Evolutionary conservation across 2,329 filamentous ascomycete species (phyloP).

Genomic region (Fusarium pseudonygamai): DNA sequence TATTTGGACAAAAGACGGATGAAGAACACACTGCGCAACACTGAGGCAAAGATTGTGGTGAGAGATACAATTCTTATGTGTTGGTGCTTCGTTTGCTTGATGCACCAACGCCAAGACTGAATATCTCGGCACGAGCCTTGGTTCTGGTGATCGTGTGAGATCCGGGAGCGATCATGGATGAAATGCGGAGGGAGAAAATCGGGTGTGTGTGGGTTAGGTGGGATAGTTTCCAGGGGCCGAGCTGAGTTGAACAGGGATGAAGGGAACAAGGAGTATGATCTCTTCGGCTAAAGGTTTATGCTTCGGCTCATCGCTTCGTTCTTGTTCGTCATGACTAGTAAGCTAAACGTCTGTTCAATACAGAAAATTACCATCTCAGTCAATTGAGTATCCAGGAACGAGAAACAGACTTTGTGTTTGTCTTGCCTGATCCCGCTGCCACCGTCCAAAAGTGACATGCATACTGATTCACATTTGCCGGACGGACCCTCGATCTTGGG

Average conservation of each 20-base stretch:
- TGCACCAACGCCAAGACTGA: not conserved
- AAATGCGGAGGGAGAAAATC: not conserved
- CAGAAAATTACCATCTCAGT: not conserved
- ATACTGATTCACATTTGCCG: slow-evolving; percentile 11
- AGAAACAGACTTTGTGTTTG: not conserved
- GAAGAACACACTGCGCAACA: not conserved
- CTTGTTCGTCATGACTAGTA: not conserved
- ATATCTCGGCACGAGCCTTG: not conserved
- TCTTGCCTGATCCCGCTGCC: slow-evolving; percentile 7
- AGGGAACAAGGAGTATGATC: not conserved
- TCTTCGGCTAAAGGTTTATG: not conserved
- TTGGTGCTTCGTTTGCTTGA: not conserved
- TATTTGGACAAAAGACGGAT: not conserved
- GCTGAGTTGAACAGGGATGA: not conserved
- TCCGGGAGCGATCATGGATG: slow-evolving; percentile 4
- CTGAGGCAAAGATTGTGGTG: not conserved
- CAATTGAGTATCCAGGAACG: not conserved
- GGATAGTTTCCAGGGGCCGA: not conserved
- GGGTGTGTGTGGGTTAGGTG: too few species aligned
- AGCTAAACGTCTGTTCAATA: not conserved
- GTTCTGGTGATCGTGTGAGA: not conserved
- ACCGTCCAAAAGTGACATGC: slow-evolving; percentile 19
- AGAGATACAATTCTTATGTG: not conserved
- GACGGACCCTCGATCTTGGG: not conserved
- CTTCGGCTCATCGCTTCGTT: not conserved